Conservation (phyloP, 1,139 yeast genomes). For the Kodamaea plutei region DNA sequence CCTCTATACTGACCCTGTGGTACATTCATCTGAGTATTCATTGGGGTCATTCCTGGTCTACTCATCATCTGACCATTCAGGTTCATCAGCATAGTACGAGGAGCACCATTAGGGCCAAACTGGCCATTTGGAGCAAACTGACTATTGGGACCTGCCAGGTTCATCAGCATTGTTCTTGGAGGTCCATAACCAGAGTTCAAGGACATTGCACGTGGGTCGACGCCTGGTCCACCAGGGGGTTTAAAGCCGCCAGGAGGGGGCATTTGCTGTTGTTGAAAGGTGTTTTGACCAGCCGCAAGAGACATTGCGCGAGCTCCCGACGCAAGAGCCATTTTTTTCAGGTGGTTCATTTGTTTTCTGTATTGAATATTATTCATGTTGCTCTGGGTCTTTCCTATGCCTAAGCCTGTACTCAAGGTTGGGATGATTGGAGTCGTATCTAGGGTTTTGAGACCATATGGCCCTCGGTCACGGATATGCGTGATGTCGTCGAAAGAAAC, state of each 20-base stretch:
- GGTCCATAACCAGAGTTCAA: conserved; percentile 30
- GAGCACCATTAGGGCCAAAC: too few relatives aligned
- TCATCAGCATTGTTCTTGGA: conserved; percentile 21
- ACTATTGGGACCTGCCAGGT: conserved; percentile 16
- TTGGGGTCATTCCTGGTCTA: not conserved
- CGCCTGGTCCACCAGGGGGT: conserved; percentile 7
- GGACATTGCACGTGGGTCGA: conserved; percentile 56
- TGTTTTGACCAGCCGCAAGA: conserved; percentile 32
- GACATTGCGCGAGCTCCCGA: conserved; percentile 48
- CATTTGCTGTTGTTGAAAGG: conserved; percentile 24
- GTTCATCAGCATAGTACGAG: conserved; percentile 1
- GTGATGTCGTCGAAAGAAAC: conserved; percentile 63
- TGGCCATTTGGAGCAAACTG: not conserved
- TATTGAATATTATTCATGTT: conserved; percentile 51
- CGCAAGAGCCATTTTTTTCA: conserved; percentile 54
- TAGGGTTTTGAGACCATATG: conserved; percentile 45
- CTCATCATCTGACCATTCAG: not conserved
- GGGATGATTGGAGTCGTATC: conserved; percentile 77
- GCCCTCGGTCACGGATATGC: conserved; percentile 61
- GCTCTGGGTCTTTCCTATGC: conserved; percentile 15
- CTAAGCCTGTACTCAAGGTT: conserved; percentile 36
- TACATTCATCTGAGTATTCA: conserved; percentile 3
- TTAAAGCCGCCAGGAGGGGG: conserved; percentile 5
- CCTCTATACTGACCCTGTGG: conserved; percentile 1
- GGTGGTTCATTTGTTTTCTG: conserved; percentile 64